Base-by-base conservation (phyloP, 1,284 basidiomycete species). In the Violaceomyces palustris region DNA sequence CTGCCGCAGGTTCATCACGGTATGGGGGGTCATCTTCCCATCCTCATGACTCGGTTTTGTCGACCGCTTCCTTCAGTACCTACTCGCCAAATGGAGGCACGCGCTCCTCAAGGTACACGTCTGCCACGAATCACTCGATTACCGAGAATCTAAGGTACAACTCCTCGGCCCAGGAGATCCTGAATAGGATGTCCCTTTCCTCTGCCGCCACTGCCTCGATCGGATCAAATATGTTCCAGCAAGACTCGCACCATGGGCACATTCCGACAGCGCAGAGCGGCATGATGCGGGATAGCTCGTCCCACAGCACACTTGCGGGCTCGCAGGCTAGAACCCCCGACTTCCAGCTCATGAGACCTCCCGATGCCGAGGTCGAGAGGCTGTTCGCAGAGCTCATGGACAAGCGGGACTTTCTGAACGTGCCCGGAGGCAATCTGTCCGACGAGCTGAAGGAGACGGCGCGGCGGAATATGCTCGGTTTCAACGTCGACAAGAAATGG, bases 401-500 rank as follows among this genome's bases (percentile, higher is more conserved):
- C 39, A 66, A 64, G 35, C 59, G 70, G 29, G 70, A 73, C 37
- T 65, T 73, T 29, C 58, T 70, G 43, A 54, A 55, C 30, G 44
- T 59, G 1, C 56, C 69, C 3, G 65, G 69, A 27, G 67, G 66
- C 15, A 61, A 61, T 19, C 49, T 63, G 6, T 55, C 67, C 3
- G 61, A 69, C 34, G 61, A 57, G 23, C 45, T 61, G 37, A 64
- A 69, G 28, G 52, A 68, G 17, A 60, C 52, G 4, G 63, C 61
- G 14, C 42, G 54, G 6, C 51, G 53, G 24, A 72, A 68, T 55
- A 69, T 73, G 67, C 50, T 69, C 42, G 49, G 45, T 24, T 73
- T 73, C 43, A 51, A 50, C 35, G 43, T 59, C 34, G 86, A 91
- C 38, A 89, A 89, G 72, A 97, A 96, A 75, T 97, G 92, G 92